Base-by-base conservation (phyloP, 768 basidiomycete genomes). In the Gloeostereum incarnatum region DNA sequence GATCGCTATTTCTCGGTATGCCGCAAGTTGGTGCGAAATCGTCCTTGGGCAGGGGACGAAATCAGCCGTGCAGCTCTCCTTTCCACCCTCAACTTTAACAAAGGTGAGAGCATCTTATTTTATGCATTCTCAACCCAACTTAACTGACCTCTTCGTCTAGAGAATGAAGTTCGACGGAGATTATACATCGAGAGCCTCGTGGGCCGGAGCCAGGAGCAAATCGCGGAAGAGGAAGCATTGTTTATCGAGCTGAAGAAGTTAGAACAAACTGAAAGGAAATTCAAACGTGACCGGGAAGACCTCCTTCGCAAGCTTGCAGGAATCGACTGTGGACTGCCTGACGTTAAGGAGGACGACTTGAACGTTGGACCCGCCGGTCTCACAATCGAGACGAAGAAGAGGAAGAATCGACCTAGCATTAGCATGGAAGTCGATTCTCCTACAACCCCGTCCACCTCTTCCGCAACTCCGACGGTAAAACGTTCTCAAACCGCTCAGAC, bases 161-260 rank as follows among this genome's bases (percentile, higher is more conserved):
- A 83, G 21, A 83, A 89, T 30, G 96, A 99, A 58, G 61, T 78
- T 16, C 81, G 78, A 45, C 81, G 96, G 41, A 96, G 92, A 59
- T 78, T 79, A 41, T 96, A 98, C 51, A 70, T 98, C 10, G 61
- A 70, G 6, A 85, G 80, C 43, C 75, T 98, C n/a, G 88, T 92
- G 60, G 77, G 73, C 40, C 80, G 94, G n/a, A 85, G 90, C 0
- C 71, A 80, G 3, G 78, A 84, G 35, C 89, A 97, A 60, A 81
- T 94, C 31, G 83, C 81, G 13, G 93, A 99, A 55, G 96, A 98
- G 66, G 93, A 97, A 50, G 85, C 89, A 6, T 68, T 99, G 3
- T 97, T 87, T 59, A 63, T 97, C 45, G 91, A 97, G 57, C 73
- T 94, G 35, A 92, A 93, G 53, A 78, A 89, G n/a, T 70, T 99